A percentile compares a stretch with the other conserved stretches of the same genome.
These are phyloP conservation scores for Fusarium sulawesiense DNA, from an alignment of 2,329 filamentous ascomycete species.

Conservation along the genomic window DNA sequence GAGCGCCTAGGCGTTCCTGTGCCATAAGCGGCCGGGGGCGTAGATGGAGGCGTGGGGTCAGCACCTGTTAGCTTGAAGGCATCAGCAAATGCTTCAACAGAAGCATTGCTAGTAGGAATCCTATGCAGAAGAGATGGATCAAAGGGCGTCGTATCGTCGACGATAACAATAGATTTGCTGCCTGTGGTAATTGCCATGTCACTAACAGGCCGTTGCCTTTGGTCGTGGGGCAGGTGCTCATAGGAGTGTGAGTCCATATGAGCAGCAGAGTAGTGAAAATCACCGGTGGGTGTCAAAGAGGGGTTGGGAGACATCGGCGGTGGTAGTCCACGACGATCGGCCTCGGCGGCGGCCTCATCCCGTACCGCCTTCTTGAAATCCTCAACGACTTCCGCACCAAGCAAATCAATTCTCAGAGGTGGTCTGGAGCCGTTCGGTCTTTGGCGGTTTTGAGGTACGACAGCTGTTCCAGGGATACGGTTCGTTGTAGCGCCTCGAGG, in stretches of 20 bases:
- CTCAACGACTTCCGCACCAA: constrained; percentile 82
- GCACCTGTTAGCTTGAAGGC: constrained; percentile 60
- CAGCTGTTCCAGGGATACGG: constrained; percentile 67
- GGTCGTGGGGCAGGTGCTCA: constrained; percentile 49
- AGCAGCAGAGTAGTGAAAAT: constrained; percentile 57
- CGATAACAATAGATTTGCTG: constrained; percentile 92
- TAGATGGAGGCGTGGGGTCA: constrained; percentile 70
- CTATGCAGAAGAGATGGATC: constrained; percentile 63
- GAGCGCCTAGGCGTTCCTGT: constrained; percentile 63
- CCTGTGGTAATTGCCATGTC: constrained; percentile 75
- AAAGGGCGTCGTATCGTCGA: constrained; percentile 72
- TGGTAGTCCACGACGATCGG: constrained; percentile 43
- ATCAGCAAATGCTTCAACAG: constrained; percentile 66
- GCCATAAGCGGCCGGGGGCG: constrained; percentile 61
- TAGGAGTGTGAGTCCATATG: constrained; percentile 55
- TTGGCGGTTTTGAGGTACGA: constrained; percentile 67
- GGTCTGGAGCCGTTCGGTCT: constrained; percentile 58
- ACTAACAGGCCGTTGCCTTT: constrained; percentile 58
- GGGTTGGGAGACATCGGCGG: constrained; percentile 40
- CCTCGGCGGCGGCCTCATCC: constrained; percentile 65
- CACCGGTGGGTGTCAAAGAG: constrained; percentile 45
- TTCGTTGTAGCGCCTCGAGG: constrained; percentile 67
- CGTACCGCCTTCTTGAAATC: constrained; percentile 82
- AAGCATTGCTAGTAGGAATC: constrained; percentile 57
- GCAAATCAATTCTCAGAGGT: constrained; percentile 79